Evolutionary conservation across 2,329 filamentous ascomycete species (phyloP).

Genomic region (Pseudocercospora fuligena): DNA sequence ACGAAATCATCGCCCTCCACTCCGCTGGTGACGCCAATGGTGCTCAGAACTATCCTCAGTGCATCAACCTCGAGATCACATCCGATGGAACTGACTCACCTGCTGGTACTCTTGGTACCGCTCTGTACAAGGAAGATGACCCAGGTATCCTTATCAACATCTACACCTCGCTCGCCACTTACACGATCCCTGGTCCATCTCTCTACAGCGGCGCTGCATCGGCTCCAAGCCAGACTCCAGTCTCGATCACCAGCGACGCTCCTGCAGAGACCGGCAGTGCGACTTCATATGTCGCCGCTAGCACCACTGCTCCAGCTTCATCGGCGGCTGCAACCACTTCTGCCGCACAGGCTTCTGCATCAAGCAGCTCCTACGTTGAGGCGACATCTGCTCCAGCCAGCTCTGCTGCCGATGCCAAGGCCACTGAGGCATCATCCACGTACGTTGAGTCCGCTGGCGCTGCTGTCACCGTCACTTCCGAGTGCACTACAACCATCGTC

Average conservation of each 20-base stretch:
- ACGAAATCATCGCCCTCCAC: slow-evolving; percentile 66
- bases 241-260: slow-evolving; percentile 10
- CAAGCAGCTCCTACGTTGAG: slow-evolving; percentile 6
- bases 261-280: slow-evolving; percentile 10
- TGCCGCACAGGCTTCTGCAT: slow-evolving; percentile 1
- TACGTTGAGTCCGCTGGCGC: slow-evolving; percentile 19
- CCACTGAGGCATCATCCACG: slow-evolving; percentile 17
- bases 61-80: slow-evolving; percentile 65
- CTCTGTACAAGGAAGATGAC: slow-evolving; percentile 62
- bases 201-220: slow-evolving; percentile 30
- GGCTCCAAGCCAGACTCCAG: slow-evolving; percentile 19
- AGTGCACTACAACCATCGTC: slow-evolving; percentile 23
- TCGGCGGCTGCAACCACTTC: slow-evolving; percentile 4
- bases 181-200: slow-evolving; percentile 59
- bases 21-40: slow-evolving; percentile 49
- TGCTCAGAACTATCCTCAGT: slow-evolving; percentile 51
- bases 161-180: slow-evolving; percentile 55
- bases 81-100: slow-evolving; percentile 57
- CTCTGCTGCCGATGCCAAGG: slow-evolving; percentile 15
- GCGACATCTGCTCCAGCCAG: slow-evolving; percentile 13
- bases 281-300: slow-evolving; percentile 10
- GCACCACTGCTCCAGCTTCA: slow-evolving; percentile 5
- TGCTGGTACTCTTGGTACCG: slow-evolving; percentile 56
- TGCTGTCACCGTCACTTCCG: slow-evolving; percentile 30
- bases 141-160: slow-evolving; percentile 65